Percentiles rank a stretch among this genome's conserved stretches.
Evolutionary conservation across 228 moss, liverwort and hornwort genomes (phyloP).

Genomic region (Sphagnum magellanicum): DNA sequence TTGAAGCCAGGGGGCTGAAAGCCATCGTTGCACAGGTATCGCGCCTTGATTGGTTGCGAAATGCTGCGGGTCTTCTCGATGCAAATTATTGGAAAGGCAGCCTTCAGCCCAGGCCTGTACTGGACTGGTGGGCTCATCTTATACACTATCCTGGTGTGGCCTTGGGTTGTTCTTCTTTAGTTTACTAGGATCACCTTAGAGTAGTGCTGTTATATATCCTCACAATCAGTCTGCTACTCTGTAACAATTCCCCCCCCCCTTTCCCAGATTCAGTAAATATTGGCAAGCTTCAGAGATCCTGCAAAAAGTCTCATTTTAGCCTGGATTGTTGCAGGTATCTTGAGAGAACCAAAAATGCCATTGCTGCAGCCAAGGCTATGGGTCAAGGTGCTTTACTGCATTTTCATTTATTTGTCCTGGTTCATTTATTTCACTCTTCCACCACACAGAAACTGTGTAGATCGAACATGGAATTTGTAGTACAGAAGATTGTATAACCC

Average conservation of each 20-base stretch:
- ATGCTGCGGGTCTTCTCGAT: constrained; percentile 87
- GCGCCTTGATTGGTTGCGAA: constrained; percentile 90
- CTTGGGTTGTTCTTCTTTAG: too few relatives aligned
- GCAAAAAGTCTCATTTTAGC: too few relatives aligned
- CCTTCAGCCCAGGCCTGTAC: constrained; percentile 81
- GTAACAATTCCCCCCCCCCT: too few relatives aligned
- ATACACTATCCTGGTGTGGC: not conserved
- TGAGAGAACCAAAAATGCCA: constrained; percentile 56
- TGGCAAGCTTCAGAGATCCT: too few relatives aligned
- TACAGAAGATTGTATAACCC: too few relatives aligned
- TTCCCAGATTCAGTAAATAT: too few relatives aligned
- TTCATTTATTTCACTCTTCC: not conserved
- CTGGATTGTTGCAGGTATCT: constrained; percentile 56
- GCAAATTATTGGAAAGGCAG: constrained; percentile 88
- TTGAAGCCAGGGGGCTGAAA: constrained; percentile 62
- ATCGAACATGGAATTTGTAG: too few relatives aligned
- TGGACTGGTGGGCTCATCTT: constrained; percentile 58
- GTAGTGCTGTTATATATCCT: too few relatives aligned
- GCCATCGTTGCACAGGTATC: constrained; percentile 74
- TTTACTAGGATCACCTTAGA: too few relatives aligned
- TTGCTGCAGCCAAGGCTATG: constrained; percentile 55
- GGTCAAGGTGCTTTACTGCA: constrained; percentile 25
- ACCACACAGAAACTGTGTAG: too few relatives aligned
- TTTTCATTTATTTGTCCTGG: not conserved
- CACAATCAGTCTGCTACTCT: too few relatives aligned